Evolutionary conservation across 805 yeast species (phyloP), one percentile per base, ranked within the genome.

Genomic region (Nakazawaea sp.): DNA sequence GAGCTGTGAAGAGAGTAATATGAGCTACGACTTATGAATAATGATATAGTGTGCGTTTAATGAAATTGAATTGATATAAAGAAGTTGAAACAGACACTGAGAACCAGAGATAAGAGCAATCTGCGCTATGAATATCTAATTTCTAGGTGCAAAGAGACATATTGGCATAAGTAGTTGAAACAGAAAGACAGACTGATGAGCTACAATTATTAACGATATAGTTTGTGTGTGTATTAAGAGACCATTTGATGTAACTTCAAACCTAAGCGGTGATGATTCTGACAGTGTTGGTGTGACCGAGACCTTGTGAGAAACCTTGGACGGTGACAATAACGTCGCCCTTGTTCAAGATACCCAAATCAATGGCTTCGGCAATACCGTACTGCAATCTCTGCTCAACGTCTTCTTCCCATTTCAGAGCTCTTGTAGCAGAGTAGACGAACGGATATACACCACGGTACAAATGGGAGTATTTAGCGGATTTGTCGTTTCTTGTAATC

Each of bases 401-500:
- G 68, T 92, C 98, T 60, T 80, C 80, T 63, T 86, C 85, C 98
- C 98, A 92, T 76, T 85, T 78, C 56, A 75, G 83, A 48, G 72
- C 72, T 60, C 70, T 66, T 37, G 63, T 67, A 61, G 75, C 68
- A 45, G 67, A 66, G 75, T 84, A 92, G 54, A 86, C 75, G 70
- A 90, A 88, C 61, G 98, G 98, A 71, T 89, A 92, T 48, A 92
- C 97, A 67, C 98, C 98, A 71, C 98, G 83, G 76, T 85, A 87
- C 63, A 92, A 75, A 72, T 92, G 98, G 50, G 90, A 78, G 72
- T 78, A 88, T 73, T 97, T 86, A 44, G 97, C 96, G 47, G 96
- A 78, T 61, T 79, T 72, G 57, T 74, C 78, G 73, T 88, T 87
- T 79, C 98, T 86, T 56, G 98, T 92, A 51, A 92, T 92, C 96